Percentiles rank a stretch among this genome's conserved stretches.
These are phyloP conservation scores for Maudiozyma bulderi DNA, from an alignment of 805 yeast genomes.

Conservation along the genomic window DNA sequence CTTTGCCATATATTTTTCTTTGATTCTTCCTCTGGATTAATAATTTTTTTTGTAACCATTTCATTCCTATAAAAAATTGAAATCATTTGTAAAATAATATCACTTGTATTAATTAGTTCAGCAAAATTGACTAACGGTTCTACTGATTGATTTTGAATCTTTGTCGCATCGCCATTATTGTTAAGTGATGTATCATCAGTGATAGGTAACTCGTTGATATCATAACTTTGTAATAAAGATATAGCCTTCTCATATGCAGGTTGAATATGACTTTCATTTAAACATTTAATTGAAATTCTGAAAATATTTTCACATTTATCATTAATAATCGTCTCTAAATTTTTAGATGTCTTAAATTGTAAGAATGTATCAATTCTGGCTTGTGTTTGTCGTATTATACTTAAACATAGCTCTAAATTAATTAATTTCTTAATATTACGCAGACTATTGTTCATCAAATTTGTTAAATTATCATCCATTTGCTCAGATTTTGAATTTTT, in stretches of 20 bases:
- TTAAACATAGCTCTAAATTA: constrained; percentile 70
- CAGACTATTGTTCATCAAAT: constrained; percentile 64
- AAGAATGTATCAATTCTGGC: constrained; percentile 50
- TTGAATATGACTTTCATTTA: constrained; percentile 68
- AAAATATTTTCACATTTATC: constrained; percentile 49
- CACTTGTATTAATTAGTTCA: constrained; percentile 88
- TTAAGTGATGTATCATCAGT: constrained; percentile 1
- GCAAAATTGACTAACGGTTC: constrained; percentile 83
- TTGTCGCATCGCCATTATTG: constrained; percentile 14
- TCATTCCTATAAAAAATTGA: constrained; percentile 87
- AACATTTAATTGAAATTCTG: constrained; percentile 48
- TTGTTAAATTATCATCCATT: constrained; percentile 66
- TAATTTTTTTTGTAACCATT: constrained; percentile 42
- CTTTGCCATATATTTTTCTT: constrained; percentile 69
- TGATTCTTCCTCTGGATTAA: constrained; percentile 30
- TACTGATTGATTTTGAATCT: constrained; percentile 26
- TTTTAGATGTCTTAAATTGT: constrained; percentile 32
- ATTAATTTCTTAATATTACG: constrained; percentile 67
- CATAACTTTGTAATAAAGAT: constrained; percentile 55
- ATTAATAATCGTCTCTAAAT: constrained; percentile 13
- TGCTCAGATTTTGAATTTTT: constrained; percentile 26
- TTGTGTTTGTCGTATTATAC: constrained; percentile 60
- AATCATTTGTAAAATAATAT: constrained; percentile 83
- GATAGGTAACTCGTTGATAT: constrained; percentile 37
- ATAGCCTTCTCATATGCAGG: constrained; percentile 82